Conservation (phyloP, 1,284 basidiomycete genomes). For the Caloboletus inedulis region DNA sequence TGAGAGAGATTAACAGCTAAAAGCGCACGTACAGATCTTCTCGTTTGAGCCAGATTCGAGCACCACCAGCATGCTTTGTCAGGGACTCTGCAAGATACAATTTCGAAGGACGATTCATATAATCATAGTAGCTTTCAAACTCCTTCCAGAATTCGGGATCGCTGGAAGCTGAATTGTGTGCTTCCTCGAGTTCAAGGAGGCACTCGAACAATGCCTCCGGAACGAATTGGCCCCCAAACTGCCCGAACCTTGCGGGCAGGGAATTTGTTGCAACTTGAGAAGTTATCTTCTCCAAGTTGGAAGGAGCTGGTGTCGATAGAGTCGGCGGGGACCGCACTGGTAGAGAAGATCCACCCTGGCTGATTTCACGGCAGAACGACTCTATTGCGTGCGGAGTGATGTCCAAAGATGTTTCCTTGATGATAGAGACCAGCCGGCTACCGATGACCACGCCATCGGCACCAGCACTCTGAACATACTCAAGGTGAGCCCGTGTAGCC, state of each 20-base stretch:
- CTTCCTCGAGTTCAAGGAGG: slow-evolving; percentile 86
- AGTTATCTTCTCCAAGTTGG: slow-evolving; percentile 1
- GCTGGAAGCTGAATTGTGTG: slow-evolving; percentile 80
- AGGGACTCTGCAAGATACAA: slow-evolving; percentile 55
- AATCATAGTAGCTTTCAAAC: slow-evolving; percentile 84
- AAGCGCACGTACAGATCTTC: slow-evolving; percentile 76
- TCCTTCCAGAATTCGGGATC: slow-evolving; percentile 96
- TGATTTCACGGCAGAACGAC: slow-evolving; percentile 71
- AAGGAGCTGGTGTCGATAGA: slow-evolving; percentile 44
- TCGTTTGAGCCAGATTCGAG: slow-evolving; percentile 97
- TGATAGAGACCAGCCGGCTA: slow-evolving; percentile 78
- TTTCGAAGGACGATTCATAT: slow-evolving; percentile 44
- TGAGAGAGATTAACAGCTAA: neutral
- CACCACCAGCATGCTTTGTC: slow-evolving; percentile 49
- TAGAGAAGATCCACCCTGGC: slow-evolving; percentile 52
- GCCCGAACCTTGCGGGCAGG: slow-evolving; percentile 85
- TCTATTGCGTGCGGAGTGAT: slow-evolving; percentile 64
- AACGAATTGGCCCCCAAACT: slow-evolving; percentile 97
- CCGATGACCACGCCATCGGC: slow-evolving; percentile 96
- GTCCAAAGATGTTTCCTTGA: slow-evolving; percentile 62
- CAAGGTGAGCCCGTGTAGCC: slow-evolving; percentile 88
- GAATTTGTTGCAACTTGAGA: slow-evolving; percentile 23
- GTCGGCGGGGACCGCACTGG: slow-evolving; percentile 32
- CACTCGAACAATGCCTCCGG: slow-evolving; percentile 94
- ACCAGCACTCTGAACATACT: slow-evolving; percentile 79